Percentiles rank a stretch among this genome's conserved stretches.
phyloP scores from a whole-genome alignment of 78 protist species.

The Parvularia atlantis region DNA sequence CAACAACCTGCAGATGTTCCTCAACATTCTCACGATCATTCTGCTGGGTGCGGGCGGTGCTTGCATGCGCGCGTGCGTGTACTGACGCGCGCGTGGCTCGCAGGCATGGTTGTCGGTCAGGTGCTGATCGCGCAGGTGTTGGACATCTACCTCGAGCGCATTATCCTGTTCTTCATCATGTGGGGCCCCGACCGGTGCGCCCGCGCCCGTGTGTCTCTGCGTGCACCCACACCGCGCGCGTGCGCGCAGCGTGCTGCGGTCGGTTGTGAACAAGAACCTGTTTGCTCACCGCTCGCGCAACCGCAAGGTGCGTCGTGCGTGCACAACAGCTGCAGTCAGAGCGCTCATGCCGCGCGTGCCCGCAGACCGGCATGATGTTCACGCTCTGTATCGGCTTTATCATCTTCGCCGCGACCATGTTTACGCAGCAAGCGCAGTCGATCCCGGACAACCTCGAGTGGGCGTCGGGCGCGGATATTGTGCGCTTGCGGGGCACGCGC shows the following conservation, averaged over 20 bases:
- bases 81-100: too few relatives aligned
- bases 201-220: too few relatives aligned
- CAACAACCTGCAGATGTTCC: conserved; percentile 41
- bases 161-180: background rate
- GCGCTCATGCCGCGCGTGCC: too few relatives aligned
- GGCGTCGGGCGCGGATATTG: conserved; percentile 65
- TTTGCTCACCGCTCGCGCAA: conserved; percentile 56
- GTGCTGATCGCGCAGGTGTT: conserved; percentile 49
- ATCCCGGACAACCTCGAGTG: conserved; percentile 27
- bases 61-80: too few relatives aligned
- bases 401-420: conserved; percentile 75
- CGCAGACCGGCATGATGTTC: conserved; percentile 79
- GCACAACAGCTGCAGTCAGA: too few relatives aligned
- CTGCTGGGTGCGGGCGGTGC: too few relatives aligned
- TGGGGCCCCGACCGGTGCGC: conserved; percentile 8
- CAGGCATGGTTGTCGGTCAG: conserved; percentile 61
- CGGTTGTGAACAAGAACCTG: conserved; percentile 58
- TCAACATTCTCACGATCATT: conserved; percentile 24
- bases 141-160: conserved; percentile 38
- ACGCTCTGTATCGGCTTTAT: conserved; percentile 59
- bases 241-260: background rate
- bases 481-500: too few relatives aligned
- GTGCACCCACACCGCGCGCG: too few relatives aligned
- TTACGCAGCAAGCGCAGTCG: conserved; percentile 47
- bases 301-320: too few relatives aligned